Base-by-base conservation (phyloP, 2,329 filamentous ascomycete genomes). In the Calonectria ilicicola region DNA sequence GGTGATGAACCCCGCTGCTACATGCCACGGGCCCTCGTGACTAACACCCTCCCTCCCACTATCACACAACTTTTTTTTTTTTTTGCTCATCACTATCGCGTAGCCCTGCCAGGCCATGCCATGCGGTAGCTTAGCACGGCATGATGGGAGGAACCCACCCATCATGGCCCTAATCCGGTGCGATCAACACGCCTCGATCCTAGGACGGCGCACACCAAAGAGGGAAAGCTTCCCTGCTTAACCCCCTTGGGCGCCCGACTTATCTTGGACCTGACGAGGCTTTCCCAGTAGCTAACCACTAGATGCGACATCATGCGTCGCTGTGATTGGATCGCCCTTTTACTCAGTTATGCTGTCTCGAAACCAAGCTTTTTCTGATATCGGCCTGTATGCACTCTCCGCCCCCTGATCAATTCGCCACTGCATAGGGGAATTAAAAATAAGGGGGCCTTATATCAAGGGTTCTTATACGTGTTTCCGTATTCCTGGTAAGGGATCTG, bases 11-110 rank as follows among this genome's bases (percentile, higher is more conserved):
- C 77, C 75, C 77, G 77, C 77, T 78, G 40, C 40, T 27, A 63
- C 38, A 65, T 51, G 51, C 29, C 46, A 65, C 66, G 66, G 66
- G 75, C 23, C 77, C 77, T 76, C 75, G 77, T 79, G 77, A 79
- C 76, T 63, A 51, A 62, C 68, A 72, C 71, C 53, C 70, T 74
- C 72, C 74, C 69, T 73, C 65, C 65, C 65, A 58, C 74, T 72
- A 47, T 76, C 42, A 72, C 63, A 58, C 69, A 73, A 69, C 53
- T 8, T 40, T 73, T 60, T 40, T 58, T 58, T 40, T 38, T 58
- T 23, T 40, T 23, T 9, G 21, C 53, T 26, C 53, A 60, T 40
- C 53, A 19, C 53, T 32, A 29, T 60, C 38, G 32, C 53, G 53
- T n/a, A 60, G 68, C 72, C 76, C 44, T 75, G 70, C 64, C 70